Conservation (phyloP, 352 stramenopile genomes). For the Phytopythium aichiense region DNA sequence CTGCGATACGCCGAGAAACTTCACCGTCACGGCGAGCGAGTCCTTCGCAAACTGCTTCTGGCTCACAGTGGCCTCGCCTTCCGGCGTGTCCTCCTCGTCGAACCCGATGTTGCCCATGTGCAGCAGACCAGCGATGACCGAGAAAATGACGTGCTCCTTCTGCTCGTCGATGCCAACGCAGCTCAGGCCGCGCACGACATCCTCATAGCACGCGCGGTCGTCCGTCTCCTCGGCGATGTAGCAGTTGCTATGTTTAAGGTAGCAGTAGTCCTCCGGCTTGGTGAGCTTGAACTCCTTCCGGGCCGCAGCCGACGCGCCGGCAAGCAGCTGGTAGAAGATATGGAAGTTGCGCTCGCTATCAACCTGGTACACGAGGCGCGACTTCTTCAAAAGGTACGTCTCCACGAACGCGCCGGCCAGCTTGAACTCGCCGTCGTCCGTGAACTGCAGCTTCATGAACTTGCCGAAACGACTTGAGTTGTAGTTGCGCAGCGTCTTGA, state of each 20-base stretch:
- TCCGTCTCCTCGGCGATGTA: constrained; percentile 91
- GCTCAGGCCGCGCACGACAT: constrained; percentile 61
- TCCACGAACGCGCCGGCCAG: constrained; percentile 84
- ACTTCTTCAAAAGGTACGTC: constrained; percentile 88
- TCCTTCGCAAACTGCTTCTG: constrained; percentile 63
- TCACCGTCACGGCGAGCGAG: constrained; percentile 44
- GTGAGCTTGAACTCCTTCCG: constrained; percentile 66
- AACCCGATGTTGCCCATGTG: constrained; percentile 97
- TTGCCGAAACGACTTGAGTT: constrained; percentile 96
- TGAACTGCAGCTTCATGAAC: constrained; percentile 96
- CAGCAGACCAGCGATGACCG: constrained; percentile 91
- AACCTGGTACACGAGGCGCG: constrained; percentile 85
- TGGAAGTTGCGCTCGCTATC: constrained; percentile 94
- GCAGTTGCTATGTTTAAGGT: constrained; percentile 93
- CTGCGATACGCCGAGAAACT: constrained; percentile 67
- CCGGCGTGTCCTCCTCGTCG: constrained; percentile 83
- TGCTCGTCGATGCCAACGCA: constrained; percentile 74
- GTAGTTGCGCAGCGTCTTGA: constrained; percentile 93
- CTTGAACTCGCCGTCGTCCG: constrained; percentile 77
- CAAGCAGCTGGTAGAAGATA: constrained; percentile 93
- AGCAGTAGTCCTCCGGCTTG: constrained; percentile 86
- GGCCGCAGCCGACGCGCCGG: constrained; percentile 47
- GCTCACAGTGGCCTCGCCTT: constrained; percentile 74
- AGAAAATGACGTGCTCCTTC: constrained; percentile 86
- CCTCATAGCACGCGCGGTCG: constrained; percentile 80